These are phyloP conservation scores for Lepiota venenata DNA, from an alignment of 768 basidiomycete species.

Conservation along the genomic window DNA sequence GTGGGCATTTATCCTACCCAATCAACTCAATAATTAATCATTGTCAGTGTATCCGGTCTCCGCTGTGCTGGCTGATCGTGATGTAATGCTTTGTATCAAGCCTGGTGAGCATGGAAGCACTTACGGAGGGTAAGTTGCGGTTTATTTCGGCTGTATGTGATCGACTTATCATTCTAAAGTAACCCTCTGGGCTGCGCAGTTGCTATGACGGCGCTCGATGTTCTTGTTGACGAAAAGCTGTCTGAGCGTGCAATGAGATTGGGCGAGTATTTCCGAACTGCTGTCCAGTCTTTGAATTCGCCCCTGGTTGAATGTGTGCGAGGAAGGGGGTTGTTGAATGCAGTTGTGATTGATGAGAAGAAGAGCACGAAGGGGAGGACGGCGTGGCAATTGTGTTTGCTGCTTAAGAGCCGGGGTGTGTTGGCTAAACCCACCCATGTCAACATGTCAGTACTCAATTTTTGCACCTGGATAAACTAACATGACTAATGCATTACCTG, in stretches of 20 bases:
- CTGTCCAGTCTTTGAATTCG: constrained; percentile 54
- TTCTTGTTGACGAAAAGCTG: constrained; percentile 87
- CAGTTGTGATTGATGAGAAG: constrained; percentile 87
- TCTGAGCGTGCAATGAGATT: constrained; percentile 74
- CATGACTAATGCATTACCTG: neutral
- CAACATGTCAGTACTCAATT: constrained; percentile 84
- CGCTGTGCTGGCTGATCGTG: constrained; percentile 85
- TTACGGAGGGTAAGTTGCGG: constrained; percentile 76
- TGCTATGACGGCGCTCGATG: constrained; percentile 86
- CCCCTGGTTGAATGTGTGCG: constrained; percentile 79
- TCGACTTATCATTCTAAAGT: constrained; percentile 30
- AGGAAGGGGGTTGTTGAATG: constrained; percentile 88
- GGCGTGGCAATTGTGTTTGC: constrained; percentile 94
- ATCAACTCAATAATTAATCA: neutral
- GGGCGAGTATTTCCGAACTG: constrained; percentile 77
- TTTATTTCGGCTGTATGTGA: neutral
- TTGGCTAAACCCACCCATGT: constrained; percentile 96
- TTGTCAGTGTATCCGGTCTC: constrained; percentile 89
- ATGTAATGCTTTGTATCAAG: constrained; percentile 91
- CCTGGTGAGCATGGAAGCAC: constrained; percentile 97
- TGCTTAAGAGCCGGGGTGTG: constrained; percentile 88
- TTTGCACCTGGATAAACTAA: constrained; percentile 2
- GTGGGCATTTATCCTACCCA: constrained; percentile 21
- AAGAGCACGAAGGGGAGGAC: constrained; percentile 74
- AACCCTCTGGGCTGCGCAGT: constrained; percentile 98